Conservation (phyloP, 352 stramenopile genomes). For the Globisporangium apiculatum region DNA sequence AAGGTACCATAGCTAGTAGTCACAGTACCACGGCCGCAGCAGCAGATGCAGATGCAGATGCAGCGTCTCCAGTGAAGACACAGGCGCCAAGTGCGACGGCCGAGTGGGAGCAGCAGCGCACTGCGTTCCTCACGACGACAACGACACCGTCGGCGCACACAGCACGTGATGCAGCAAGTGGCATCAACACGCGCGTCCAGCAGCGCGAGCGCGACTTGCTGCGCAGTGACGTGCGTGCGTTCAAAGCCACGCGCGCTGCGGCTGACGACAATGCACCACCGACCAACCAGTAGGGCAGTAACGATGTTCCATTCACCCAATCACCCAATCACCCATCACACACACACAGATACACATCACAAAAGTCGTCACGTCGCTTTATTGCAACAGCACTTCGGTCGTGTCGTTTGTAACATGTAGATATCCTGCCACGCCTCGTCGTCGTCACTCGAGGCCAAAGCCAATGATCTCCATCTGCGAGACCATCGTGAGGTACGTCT, state of each 20-base stretch:
- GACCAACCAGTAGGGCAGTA: neutral
- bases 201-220: constrained; percentile 42
- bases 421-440: no score
- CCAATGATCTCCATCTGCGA: constrained; percentile 77
- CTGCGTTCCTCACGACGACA: constrained; percentile 17
- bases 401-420: no score
- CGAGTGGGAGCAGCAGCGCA: constrained; percentile 30
- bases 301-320: neutral
- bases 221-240: constrained; percentile 33
- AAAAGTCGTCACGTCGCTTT: neutral
- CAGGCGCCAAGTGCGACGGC: constrained; percentile 5
- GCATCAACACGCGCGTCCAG: constrained; percentile 38
- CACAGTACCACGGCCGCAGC: constrained; percentile 1
- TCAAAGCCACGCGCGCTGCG: constrained; percentile 24
- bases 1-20: no score
- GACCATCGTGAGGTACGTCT: constrained; percentile 73
- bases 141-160: constrained; percentile 4
- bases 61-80: constrained; percentile 8
- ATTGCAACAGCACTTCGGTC: no score
- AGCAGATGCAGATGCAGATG: neutral
- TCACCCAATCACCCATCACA: neutral
- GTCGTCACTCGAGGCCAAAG: constrained; percentile 59
- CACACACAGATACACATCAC: constrained; percentile 1
- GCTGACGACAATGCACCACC: no score
- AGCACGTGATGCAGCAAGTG: constrained; percentile 21